Percentiles rank a stretch among this genome's conserved stretches.
phyloP scores from a whole-genome alignment of 2,329 filamentous ascomycete genomes.

The Setomelanomma holmii region DNA sequence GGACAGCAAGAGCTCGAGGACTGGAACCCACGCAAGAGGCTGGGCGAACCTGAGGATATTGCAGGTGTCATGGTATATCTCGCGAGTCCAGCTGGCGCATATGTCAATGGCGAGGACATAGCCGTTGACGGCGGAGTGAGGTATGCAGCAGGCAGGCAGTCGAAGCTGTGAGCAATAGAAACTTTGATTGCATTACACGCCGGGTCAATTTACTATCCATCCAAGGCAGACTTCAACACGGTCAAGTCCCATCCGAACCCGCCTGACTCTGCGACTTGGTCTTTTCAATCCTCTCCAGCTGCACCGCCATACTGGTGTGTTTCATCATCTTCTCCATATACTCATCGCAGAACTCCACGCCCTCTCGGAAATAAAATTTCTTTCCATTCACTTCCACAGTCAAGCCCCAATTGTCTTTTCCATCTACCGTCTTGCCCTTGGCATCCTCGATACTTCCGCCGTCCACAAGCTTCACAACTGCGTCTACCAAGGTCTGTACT shows the following conservation, averaged over 20 bases:
- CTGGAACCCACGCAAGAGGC: constrained; percentile 38
- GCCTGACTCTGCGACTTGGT: constrained; percentile 15
- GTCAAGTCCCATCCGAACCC: constrained; percentile 6
- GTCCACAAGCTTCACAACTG: constrained; percentile 40
- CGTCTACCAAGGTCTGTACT: constrained; percentile 34
- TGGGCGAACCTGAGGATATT: constrained; percentile 47
- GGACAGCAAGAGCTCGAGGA: constrained; percentile 51
- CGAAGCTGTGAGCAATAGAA: constrained; percentile 29
- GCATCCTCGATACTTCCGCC: constrained; percentile 36
- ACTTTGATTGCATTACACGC: too few species aligned
- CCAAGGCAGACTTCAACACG: too few species aligned
- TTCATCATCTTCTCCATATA: constrained; percentile 41
- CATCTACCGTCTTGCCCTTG: constrained; percentile 27
- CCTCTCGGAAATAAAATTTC: constrained; percentile 37
- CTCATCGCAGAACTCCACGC: constrained; percentile 27
- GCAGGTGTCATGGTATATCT: constrained; percentile 48
- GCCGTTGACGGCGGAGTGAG: constrained; percentile 41
- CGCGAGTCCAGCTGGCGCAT: constrained; percentile 35
- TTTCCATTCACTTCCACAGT: constrained; percentile 38
- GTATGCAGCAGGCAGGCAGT: constrained; percentile 33
- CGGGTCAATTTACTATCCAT: too few species aligned
- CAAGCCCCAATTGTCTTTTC: constrained; percentile 30
- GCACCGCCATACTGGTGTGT: constrained; percentile 36
- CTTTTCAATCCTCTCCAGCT: constrained; percentile 35
- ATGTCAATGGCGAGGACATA: constrained; percentile 45